Evolutionary conservation across 208 protist genomes (phyloP).

Genomic region (Acanthamoeba triangularis): DNA sequence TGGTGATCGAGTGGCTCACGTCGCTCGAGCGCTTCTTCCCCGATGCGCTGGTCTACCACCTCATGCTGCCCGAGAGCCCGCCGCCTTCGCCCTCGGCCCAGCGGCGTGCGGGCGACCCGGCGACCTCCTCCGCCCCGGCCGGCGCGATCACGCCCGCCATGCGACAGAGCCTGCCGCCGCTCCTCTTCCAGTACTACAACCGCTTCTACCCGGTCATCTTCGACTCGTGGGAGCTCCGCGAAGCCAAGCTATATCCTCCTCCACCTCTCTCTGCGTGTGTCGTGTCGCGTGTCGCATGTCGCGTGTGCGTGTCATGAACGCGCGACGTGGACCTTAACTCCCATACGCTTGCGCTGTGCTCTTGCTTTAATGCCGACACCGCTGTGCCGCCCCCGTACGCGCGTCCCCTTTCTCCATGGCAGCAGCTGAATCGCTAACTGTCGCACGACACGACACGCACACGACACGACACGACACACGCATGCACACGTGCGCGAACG

Average conservation of each 20-base stretch:
- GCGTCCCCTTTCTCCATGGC: not conserved
- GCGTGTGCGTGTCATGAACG: not conserved
- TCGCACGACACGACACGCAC: too few species aligned
- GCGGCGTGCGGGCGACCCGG: not conserved
- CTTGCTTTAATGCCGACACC: conserved; percentile 38
- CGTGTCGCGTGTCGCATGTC: not conserved
- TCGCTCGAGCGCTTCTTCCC: conserved; percentile 13
- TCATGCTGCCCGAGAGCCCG: conserved; percentile 25
- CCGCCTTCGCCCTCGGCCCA: conserved; percentile 18
- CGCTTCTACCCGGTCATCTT: conserved; percentile 60
- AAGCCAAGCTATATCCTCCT: conserved; percentile 73
- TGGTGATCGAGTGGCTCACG: conserved; percentile 51
- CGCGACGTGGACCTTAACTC: not conserved
- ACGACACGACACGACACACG: too few species aligned
- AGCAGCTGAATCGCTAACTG: not conserved
- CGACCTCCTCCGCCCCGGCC: not conserved
- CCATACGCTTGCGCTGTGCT: conserved; percentile 36
- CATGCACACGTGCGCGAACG: not conserved
- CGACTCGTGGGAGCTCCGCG: conserved; percentile 47
- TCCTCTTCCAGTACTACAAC: conserved; percentile 68
- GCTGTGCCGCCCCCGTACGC: conserved; percentile 40
- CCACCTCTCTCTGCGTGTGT: not conserved
- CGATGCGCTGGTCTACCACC: conserved; percentile 26
- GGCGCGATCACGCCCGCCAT: not conserved
- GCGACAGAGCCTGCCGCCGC: conserved; percentile 30